These are phyloP conservation scores for Parmelia sp. DNA, from an alignment of 495 filamentous ascomycete species.

Conservation along the genomic window DNA sequence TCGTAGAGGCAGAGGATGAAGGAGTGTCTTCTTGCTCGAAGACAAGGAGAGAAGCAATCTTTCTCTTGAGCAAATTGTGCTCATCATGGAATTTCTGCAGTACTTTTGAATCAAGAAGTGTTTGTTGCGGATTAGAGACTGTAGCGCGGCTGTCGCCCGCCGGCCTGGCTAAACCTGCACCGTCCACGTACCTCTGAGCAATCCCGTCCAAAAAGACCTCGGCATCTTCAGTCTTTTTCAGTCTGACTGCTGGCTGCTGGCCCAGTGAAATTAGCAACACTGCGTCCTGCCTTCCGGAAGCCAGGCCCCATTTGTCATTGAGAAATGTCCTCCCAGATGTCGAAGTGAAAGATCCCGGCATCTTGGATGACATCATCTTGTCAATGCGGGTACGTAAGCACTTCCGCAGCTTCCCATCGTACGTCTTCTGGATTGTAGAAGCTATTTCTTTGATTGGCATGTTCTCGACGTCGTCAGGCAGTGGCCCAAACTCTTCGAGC, in stretches of 20 bases:
- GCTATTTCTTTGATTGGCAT: conserved; percentile 11
- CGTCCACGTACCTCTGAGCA: conserved; percentile 1
- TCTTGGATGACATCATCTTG: conserved; percentile 17
- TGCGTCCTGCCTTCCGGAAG: conserved; percentile 9
- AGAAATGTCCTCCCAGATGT: neutral
- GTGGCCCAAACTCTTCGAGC: neutral
- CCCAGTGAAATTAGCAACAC: conserved; percentile 15
- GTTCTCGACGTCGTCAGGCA: conserved; percentile 19
- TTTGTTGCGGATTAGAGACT: neutral
- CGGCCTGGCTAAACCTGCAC: neutral
- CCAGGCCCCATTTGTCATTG: conserved; percentile 15
- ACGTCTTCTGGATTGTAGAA: neutral
- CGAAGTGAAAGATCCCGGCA: conserved; percentile 10
- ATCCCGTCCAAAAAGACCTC: conserved; percentile 14
- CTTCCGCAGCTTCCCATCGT: conserved; percentile 12
- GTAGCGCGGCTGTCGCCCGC: neutral
- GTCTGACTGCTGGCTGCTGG: neutral
- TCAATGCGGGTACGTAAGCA: conserved; percentile 1
- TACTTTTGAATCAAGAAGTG: neutral
- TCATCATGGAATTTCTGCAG: too few species aligned
- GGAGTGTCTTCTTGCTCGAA: too few species aligned
- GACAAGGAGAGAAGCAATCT: too few species aligned
- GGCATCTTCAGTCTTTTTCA: neutral
- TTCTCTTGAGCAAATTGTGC: too few species aligned
- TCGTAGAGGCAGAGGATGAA: too few species aligned